phyloP scores from a whole-genome alignment of 1,139 yeast species.

The Suhomyces choctaworum region DNA sequence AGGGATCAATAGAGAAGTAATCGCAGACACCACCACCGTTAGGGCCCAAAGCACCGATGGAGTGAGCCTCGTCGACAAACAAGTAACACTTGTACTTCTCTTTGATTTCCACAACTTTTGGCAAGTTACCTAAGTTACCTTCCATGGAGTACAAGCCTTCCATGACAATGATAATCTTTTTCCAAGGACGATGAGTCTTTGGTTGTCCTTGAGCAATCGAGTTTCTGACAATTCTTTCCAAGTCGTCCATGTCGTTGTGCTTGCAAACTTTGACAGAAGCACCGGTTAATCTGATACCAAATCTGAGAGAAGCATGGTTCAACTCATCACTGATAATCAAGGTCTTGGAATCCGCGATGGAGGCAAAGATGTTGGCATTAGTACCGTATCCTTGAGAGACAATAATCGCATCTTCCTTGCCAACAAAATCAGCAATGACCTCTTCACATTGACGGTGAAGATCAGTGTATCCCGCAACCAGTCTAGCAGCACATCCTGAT shows the following conservation, averaged over 20 bases:
- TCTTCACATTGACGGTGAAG: slow-evolving; percentile 74
- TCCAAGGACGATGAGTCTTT: slow-evolving; percentile 96
- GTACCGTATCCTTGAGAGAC: slow-evolving; percentile 97
- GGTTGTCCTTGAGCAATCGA: slow-evolving; percentile 97
- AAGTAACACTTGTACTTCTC: slow-evolving; percentile 86
- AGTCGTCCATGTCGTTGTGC: slow-evolving; percentile 83
- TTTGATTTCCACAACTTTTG: slow-evolving; percentile 70
- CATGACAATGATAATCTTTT: slow-evolving; percentile 85
- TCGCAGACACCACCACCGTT: slow-evolving; percentile 94
- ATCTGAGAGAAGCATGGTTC: slow-evolving; percentile 93
- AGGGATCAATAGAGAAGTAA: slow-evolving; percentile 78
- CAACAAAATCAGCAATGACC: slow-evolving; percentile 81
- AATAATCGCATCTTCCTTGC: slow-evolving; percentile 84
- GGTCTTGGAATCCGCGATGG: slow-evolving; percentile 83
- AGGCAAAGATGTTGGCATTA: slow-evolving; percentile 84
- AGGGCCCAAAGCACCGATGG: slow-evolving; percentile 97
- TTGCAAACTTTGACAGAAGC: slow-evolving; percentile 91
- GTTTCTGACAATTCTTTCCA: slow-evolving; percentile 79
- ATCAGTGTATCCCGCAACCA: slow-evolving; percentile 72
- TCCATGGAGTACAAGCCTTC: slow-evolving; percentile 99
- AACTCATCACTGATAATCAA: slow-evolving; percentile 91
- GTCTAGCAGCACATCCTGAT: slow-evolving; percentile 76
- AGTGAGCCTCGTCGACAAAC: slow-evolving; percentile 96
- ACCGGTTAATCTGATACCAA: slow-evolving; percentile 91
- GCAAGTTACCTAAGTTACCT: slow-evolving; percentile 90